Percentiles rank a stretch among this genome's conserved stretches.
These are phyloP conservation scores for Colletotrichum caudatum DNA, from an alignment of 2,329 filamentous ascomycete genomes.

Conservation along the genomic window DNA sequence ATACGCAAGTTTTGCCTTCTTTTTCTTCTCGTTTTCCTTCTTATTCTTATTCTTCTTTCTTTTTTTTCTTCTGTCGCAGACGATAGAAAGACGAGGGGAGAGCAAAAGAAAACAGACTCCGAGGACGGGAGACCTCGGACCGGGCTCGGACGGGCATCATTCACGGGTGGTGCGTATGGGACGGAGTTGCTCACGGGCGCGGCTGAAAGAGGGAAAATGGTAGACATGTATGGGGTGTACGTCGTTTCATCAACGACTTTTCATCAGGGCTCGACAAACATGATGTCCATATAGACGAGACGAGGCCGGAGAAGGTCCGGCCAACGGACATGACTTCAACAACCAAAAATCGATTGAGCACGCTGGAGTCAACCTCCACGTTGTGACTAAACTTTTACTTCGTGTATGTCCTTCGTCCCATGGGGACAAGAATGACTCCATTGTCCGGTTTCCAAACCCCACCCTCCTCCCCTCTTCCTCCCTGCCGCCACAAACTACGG, in stretches of 20 bases:
- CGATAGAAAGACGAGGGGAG: accelerated
- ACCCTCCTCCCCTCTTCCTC: background rate
- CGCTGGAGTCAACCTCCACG: constrained; percentile 24
- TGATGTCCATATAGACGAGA: background rate
- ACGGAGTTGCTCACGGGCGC: background rate
- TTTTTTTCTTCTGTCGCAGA: background rate
- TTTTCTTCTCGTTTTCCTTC: too few relatives aligned
- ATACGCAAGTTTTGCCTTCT: background rate
- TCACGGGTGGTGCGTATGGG: background rate
- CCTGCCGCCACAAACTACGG: background rate
- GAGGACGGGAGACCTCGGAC: background rate
- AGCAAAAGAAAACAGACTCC: too few relatives aligned
- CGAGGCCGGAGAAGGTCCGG: background rate
- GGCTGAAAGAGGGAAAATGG: background rate
- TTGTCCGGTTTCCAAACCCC: background rate
- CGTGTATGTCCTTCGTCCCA: background rate
- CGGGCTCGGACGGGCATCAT: background rate
- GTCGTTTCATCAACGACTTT: constrained; percentile 1
- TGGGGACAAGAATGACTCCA: background rate
- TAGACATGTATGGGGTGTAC: background rate
- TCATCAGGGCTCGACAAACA: background rate
- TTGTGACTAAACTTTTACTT: constrained; percentile 26
- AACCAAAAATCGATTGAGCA: constrained; percentile 22
- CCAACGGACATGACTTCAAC: constrained; percentile 13
- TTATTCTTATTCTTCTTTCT: too few relatives aligned